Conservation (phyloP, 371 early-diverging fungal genomes). For the Mortierella sp. region DNA sequence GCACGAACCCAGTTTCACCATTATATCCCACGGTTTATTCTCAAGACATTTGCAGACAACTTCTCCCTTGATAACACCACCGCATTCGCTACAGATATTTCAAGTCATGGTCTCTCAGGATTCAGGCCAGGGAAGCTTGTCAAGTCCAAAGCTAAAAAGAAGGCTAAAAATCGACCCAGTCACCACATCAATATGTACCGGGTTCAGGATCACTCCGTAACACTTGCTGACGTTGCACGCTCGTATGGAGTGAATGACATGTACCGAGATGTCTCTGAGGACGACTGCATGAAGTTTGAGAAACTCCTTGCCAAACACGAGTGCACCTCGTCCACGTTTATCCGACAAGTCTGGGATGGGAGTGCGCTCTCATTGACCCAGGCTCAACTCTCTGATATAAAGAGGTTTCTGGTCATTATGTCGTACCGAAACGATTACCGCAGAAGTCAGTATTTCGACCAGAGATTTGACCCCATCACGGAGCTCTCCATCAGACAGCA, state of each 20-base stretch:
- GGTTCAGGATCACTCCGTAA: conserved; percentile 4
- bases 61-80: conserved; percentile 1
- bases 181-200: conserved; percentile 24
- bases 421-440: conserved; percentile 15
- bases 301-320: conserved; percentile 24
- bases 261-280: conserved; percentile 23
- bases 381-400: conserved; percentile 17
- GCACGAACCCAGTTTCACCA: conserved; percentile 31
- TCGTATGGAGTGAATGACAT: conserved; percentile 27
- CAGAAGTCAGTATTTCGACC: conserved; percentile 21
- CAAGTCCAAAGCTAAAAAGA: not conserved
- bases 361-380: conserved; percentile 21
- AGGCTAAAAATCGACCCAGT: not conserved
- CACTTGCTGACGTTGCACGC: conserved; percentile 4
- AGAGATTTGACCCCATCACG: conserved; percentile 6
- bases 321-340: conserved; percentile 15
- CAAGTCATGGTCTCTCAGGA: not conserved
- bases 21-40: conserved; percentile 39
- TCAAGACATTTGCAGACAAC: conserved; percentile 27
- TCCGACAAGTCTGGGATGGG: conserved; percentile 7
- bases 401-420: conserved; percentile 19
- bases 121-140: not conserved
- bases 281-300: conserved; percentile 31
- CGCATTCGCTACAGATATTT: conserved; percentile 4
- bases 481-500: conserved; percentile 3